Conservation (phyloP, 1,284 basidiomycete species). For the Inonotus hispidus region DNA sequence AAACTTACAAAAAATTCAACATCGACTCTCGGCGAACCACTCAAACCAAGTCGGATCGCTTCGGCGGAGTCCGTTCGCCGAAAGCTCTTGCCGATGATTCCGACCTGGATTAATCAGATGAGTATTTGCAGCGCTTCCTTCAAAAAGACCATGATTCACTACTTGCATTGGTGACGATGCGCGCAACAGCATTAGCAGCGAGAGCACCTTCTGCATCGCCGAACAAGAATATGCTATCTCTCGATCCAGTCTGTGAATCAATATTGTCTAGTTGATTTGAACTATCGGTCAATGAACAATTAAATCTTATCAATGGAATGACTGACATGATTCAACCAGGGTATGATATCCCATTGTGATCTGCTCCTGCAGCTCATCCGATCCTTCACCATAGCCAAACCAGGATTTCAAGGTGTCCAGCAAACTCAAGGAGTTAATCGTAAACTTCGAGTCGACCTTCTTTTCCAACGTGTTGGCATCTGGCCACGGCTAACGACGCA, state of each 20-base stretch:
- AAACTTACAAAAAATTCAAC: neutral
- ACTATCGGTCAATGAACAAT: neutral
- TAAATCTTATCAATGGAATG: neutral
- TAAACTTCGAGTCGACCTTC: neutral
- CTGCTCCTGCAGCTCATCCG: no score
- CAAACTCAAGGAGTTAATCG: neutral
- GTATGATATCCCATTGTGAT: neutral
- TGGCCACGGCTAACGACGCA: neutral
- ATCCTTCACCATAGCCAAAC: neutral
- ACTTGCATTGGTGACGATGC: neutral
- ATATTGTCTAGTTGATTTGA: neutral
- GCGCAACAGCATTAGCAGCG: neutral
- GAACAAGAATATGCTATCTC: neutral
- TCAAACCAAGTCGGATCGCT: neutral
- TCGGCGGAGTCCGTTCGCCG: neutral
- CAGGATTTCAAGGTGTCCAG: neutral
- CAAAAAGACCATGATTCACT: neutral
- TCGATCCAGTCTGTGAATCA: neutral
- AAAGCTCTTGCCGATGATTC: neutral
- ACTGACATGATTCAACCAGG: neutral
- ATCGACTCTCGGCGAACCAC: neutral
- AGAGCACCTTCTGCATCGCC: neutral
- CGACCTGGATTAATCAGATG: neutral
- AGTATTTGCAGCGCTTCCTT: neutral
- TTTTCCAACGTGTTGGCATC: neutral